These are phyloP conservation scores for Ogataea zsoltii DNA, from an alignment of 805 yeast species.

Conservation along the genomic window DNA sequence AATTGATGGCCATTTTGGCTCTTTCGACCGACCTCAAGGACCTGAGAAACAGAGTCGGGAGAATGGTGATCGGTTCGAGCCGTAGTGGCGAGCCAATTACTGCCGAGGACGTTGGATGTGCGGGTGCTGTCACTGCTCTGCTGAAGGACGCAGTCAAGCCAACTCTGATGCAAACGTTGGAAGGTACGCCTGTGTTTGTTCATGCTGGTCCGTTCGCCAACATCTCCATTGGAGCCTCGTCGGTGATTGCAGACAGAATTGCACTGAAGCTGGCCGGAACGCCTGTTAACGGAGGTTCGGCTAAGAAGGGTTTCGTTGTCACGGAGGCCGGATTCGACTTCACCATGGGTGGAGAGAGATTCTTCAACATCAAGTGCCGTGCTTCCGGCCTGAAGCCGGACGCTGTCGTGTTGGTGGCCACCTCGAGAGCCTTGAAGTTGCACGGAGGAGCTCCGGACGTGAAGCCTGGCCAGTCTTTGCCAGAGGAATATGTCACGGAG, in stretches of 20 bases:
- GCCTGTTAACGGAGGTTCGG: conserved; percentile 27
- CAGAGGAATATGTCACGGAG: conserved; percentile 70
- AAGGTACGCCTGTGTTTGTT: conserved; percentile 84
- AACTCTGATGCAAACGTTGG: conserved; percentile 83
- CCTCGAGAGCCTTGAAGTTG: conserved; percentile 79
- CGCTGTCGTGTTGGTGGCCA: conserved; percentile 78
- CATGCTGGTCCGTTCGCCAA: conserved; percentile 92
- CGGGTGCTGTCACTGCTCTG: conserved; percentile 82
- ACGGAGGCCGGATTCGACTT: conserved; percentile 90
- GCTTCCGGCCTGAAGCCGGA: conserved; percentile 79
- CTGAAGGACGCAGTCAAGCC: conserved; percentile 83
- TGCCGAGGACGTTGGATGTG: conserved; percentile 82
- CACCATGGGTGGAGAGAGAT: conserved; percentile 92
- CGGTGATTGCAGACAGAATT: conserved; percentile 77
- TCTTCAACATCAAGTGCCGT: conserved; percentile 78
- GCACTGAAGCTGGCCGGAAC: conserved; percentile 78
- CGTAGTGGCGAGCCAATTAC: conserved; percentile 72
- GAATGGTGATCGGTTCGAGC: conserved; percentile 72
- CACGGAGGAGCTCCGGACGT: conserved; percentile 92
- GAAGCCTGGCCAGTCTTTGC: conserved; percentile 79
- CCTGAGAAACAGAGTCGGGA: conserved; percentile 73
- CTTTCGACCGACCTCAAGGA: conserved; percentile 68
- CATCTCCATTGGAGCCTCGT: conserved; percentile 83
- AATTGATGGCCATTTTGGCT: conserved; percentile 84
- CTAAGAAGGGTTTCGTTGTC: conserved; percentile 71